Percentiles rank a stretch among this genome's conserved stretches.
These are phyloP conservation scores for Leccinum sublutescens DNA, from an alignment of 768 basidiomycete genomes.

Conservation along the genomic window DNA sequence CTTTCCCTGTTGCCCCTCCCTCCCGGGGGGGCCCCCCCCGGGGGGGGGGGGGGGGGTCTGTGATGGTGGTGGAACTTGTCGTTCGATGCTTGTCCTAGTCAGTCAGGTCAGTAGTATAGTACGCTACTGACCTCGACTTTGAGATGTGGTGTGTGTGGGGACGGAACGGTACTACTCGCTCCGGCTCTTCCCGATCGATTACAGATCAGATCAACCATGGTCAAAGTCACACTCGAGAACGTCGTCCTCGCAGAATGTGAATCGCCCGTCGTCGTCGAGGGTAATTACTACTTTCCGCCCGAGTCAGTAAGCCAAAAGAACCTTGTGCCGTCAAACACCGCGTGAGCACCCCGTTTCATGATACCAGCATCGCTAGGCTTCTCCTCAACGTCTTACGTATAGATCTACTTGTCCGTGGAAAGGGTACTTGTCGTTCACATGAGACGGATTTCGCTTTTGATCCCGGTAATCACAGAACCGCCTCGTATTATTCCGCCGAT, in stretches of 20 bases:
- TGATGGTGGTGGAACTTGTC: not conserved
- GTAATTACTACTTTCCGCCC: conserved; percentile 75
- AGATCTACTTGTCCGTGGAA: conserved; percentile 71
- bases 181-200: conserved; percentile 22
- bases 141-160: not conserved
- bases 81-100: too few species aligned
- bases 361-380: not conserved
- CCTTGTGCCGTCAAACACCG: conserved; percentile 52
- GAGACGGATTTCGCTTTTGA: not conserved
- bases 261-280: conserved; percentile 57
- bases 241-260: conserved; percentile 56
- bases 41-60: too few species aligned
- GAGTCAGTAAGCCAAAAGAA: conserved; percentile 43
- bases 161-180: not conserved
- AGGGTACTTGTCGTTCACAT: conserved; percentile 41
- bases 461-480: conserved; percentile 40
- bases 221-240: conserved; percentile 54
- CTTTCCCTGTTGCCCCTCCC: too few species aligned
- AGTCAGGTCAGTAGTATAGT: too few species aligned
- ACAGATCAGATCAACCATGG: conserved; percentile 19
- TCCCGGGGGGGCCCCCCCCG: too few species aligned
- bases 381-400: conserved; percentile 1
- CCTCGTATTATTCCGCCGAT: conserved; percentile 62
- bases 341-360: conserved; percentile 34
- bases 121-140: not conserved